Evolutionary conservation across 805 yeast genomes (phyloP).

Genomic region (Lipomyces lipofer): DNA sequence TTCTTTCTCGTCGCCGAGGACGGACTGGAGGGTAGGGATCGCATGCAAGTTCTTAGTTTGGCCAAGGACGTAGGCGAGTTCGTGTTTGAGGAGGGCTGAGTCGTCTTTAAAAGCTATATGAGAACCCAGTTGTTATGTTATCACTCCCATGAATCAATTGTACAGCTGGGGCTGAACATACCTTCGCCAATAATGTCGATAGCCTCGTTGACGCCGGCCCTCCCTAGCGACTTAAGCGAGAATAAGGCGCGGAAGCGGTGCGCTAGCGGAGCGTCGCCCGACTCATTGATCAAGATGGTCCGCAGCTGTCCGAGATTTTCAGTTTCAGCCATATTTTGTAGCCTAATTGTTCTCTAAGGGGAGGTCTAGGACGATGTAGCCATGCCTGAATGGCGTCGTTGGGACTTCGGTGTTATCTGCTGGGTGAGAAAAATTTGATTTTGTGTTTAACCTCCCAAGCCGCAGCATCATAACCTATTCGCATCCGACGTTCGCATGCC

Average conservation of each 20-base stretch:
- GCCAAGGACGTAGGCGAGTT: constrained; percentile 95
- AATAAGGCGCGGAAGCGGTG: constrained; percentile 91
- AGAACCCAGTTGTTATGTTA: neutral
- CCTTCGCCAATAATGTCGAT: constrained; percentile 83
- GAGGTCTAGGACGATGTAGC: too few species aligned
- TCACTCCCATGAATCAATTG: too few species aligned
- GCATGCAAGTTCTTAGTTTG: constrained; percentile 85
- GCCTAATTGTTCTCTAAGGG: too few species aligned
- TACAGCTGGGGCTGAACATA: neutral
- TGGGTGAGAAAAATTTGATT: too few species aligned
- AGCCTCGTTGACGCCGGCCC: constrained; percentile 65
- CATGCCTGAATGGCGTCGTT: too few species aligned
- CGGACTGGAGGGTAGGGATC: constrained; percentile 71
- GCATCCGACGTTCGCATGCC: too few species aligned
- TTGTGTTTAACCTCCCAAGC: too few species aligned
- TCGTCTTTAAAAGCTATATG: constrained; percentile 57
- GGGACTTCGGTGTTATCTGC: too few species aligned
- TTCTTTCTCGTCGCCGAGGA: constrained; percentile 56
- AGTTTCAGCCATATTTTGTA: constrained; percentile 17
- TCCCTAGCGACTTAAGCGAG: constrained; percentile 82
- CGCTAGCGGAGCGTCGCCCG: constrained; percentile 73
- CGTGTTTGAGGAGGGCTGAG: constrained; percentile 92
- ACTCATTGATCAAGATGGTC: constrained; percentile 18
- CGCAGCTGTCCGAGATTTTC: constrained; percentile 19
- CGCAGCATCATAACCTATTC: too few species aligned